Evolutionary conservation across 352 stramenopile species (phyloP), one percentile per base, ranked within the genome.

Genomic region (Phytophthora pistaciae): DNA sequence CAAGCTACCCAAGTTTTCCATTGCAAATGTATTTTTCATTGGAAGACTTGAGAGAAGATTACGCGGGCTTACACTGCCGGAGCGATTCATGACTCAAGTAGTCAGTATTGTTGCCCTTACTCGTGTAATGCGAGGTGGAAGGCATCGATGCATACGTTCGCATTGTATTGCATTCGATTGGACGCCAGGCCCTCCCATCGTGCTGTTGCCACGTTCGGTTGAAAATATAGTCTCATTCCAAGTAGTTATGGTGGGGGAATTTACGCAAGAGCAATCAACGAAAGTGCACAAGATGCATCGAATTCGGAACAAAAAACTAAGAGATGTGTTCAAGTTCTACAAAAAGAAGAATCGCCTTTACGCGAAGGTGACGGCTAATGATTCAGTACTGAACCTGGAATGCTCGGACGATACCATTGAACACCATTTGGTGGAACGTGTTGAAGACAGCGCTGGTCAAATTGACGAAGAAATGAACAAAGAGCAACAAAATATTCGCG

Each of bases 1-100:
- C 10, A 60, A 31, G 10, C n/a, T 60, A 7, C 54, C 54, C 1
- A 60, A 60, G 11, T 60, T 50, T 60, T 27, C 54, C 7, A 59
- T 59, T 27, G 53, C 53, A 9, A 31, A 48, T 46, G 53, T 31
- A 8, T 59, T 59, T 59, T 59, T 16, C 25, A n/a, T 59, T n/a
- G 53, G 53, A 18, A 23, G 53, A 18, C 53, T 46, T 33, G 21
- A 11, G 29, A 36, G 13, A 21, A 23, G n/a, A 36, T 13, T 56
- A 13, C 11, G 5, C 7, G 16, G 18, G 6, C 42, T 50, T 9
- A 25, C 42, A 11, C n/a, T 50, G 42, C 25, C 50, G 2, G 50
- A 56, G 50, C 50, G 50, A 10, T 40, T 56, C n/a, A 36, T 40
- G 21, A 56, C 50, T 18, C 25, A 56, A 10, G 14, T 40, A 5